Conservation (phyloP, 2,329 filamentous ascomycete species). For the Aspergillus sp. region DNA sequence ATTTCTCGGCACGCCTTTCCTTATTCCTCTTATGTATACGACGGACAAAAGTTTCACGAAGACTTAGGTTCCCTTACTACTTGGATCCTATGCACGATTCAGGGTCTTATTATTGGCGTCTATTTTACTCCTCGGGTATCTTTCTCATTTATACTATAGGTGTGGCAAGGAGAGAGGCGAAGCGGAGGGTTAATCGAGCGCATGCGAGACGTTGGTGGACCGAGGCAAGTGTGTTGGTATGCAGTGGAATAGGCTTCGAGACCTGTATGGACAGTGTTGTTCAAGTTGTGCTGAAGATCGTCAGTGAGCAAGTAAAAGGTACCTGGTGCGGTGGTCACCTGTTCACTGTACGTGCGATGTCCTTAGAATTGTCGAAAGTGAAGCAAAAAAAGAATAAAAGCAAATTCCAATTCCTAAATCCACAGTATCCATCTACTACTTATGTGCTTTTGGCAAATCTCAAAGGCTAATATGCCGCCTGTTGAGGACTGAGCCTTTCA, state of each 20-base stretch:
- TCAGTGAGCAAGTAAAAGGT: constrained; percentile 20
- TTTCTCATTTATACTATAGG: constrained; percentile 33
- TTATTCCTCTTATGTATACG: constrained; percentile 42
- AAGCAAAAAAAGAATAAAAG: constrained; percentile 22
- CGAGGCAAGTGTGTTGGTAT: constrained; percentile 28
- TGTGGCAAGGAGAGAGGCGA: constrained; percentile 34
- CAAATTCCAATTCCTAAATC: neutral
- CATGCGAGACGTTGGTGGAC: constrained; percentile 26
- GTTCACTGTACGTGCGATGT: constrained; percentile 22
- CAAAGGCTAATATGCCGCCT: no score
- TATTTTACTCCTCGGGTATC: constrained; percentile 39
- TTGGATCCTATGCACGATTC: constrained; percentile 34
- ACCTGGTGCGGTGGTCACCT: constrained; percentile 24
- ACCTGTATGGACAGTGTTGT: constrained; percentile 24
- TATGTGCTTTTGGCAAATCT: neutral
- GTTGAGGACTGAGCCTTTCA: neutral
- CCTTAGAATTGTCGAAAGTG: constrained; percentile 22
- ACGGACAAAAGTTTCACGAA: constrained; percentile 44
- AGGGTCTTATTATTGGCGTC: constrained; percentile 45
- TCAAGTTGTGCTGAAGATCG: constrained; percentile 23
- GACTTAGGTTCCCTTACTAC: constrained; percentile 33
- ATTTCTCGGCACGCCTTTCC: constrained; percentile 28
- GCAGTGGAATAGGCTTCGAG: constrained; percentile 27
- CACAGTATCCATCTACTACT: neutral
- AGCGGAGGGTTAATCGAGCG: constrained; percentile 31